Evolutionary conservation across 2,329 filamentous ascomycete species (phyloP).

Genomic region (Penicillium hesseltinei): DNA sequence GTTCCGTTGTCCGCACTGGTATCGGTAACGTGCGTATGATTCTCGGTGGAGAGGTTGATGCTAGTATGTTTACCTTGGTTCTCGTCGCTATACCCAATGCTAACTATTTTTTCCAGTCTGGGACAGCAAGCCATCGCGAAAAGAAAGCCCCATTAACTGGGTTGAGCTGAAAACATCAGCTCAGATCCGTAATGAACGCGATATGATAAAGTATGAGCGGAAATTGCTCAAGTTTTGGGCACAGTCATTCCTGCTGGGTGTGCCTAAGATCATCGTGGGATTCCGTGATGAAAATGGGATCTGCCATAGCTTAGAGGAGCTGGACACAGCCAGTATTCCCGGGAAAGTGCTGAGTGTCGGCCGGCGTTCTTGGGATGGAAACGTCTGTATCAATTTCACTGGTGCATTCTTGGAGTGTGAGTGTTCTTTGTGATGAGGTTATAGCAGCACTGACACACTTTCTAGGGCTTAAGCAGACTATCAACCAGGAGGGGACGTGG

Average conservation of each 20-base stretch:
- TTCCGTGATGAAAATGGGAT: constrained; percentile 74
- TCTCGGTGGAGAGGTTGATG: constrained; percentile 91
- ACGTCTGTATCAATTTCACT: constrained; percentile 90
- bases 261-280: constrained; percentile 87
- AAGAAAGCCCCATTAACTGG: constrained; percentile 75
- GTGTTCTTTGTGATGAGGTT: constrained; percentile 28
- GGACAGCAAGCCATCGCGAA: constrained; percentile 71
- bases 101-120: constrained; percentile 57
- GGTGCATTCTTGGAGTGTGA: constrained; percentile 72
- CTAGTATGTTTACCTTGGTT: constrained; percentile 53
- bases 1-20: constrained; percentile 85
- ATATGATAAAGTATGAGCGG: constrained; percentile 74
- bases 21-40: constrained; percentile 74
- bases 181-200: constrained; percentile 65
- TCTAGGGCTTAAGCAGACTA: constrained; percentile 62
- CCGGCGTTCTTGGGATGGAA: constrained; percentile 78
- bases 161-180: constrained; percentile 92
- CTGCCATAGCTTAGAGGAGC: constrained; percentile 69
- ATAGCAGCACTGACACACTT: background rate
- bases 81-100: background rate
- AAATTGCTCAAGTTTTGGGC: constrained; percentile 97
- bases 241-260: constrained; percentile 89
- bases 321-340: constrained; percentile 77
- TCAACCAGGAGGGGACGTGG: constrained; percentile 72
- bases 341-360: constrained; percentile 67